phyloP scores from a whole-genome alignment of 768 basidiomycete genomes.

The Boletellus sp. region DNA sequence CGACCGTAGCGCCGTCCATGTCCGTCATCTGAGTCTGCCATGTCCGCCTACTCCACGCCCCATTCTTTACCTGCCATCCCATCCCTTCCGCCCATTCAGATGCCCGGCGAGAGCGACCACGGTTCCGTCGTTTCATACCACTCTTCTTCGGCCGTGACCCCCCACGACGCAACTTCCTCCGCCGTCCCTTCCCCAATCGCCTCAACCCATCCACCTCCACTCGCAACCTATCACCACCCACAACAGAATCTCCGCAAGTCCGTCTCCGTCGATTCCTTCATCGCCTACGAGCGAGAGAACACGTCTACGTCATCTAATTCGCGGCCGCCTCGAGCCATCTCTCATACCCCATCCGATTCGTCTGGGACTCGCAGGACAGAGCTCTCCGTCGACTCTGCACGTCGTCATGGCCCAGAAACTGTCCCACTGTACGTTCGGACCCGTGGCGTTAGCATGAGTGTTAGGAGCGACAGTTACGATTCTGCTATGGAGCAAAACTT shows the following conservation, averaged over 20 bases:
- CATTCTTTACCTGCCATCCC: slow-evolving; percentile 37
- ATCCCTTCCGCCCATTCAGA: slow-evolving; percentile 43
- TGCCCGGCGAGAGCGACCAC: slow-evolving; percentile 32
- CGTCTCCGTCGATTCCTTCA: slow-evolving; percentile 75
- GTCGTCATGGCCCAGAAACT: slow-evolving; percentile 23
- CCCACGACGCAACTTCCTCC: slow-evolving; percentile 42
- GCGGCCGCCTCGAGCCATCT: slow-evolving; percentile 38
- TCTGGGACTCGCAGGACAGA: slow-evolving; percentile 32
- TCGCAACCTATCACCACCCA: slow-evolving; percentile 18
- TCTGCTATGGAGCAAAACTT: slow-evolving; percentile 42
- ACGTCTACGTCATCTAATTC: slow-evolving; percentile 28
- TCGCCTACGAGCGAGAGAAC: slow-evolving; percentile 41
- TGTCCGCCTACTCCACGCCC: slow-evolving; percentile 20
- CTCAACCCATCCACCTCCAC: slow-evolving; percentile 3
- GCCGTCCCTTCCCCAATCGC: slow-evolving; percentile 38
- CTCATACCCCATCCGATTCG: slow-evolving; percentile 34
- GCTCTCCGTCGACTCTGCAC: slow-evolving; percentile 24
- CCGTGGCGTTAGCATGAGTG: slow-evolving; percentile 55
- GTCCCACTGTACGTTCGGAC: slow-evolving; percentile 40
- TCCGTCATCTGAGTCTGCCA: slow-evolving; percentile 16
- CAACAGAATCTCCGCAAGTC: slow-evolving; percentile 59
- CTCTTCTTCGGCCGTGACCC: slow-evolving; percentile 33
- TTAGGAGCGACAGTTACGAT: slow-evolving; percentile 40
- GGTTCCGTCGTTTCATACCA: slow-evolving; percentile 21
- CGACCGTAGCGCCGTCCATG: slow-evolving; percentile 8